A percentile compares a stretch with the other conserved stretches of the same genome.
These are phyloP conservation scores for Penicillium coffeae DNA, from an alignment of 495 filamentous ascomycete genomes.

Conservation along the genomic window DNA sequence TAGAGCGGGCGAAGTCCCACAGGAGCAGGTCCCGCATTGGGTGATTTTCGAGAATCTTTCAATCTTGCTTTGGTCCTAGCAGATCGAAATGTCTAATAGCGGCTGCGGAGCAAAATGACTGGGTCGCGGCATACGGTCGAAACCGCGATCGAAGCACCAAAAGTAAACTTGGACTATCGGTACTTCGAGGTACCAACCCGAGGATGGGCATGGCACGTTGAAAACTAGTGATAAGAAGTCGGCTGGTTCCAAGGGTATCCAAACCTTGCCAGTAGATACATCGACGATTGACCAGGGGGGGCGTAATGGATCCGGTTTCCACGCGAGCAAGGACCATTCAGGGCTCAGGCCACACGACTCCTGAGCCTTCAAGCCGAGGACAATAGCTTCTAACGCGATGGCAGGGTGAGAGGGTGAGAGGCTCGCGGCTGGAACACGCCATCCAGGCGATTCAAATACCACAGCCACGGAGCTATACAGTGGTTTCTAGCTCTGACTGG, in stretches of 20 bases:
- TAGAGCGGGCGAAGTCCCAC: not conserved
- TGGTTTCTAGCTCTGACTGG: not conserved
- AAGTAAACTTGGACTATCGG: not conserved
- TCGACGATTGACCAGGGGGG: conserved; percentile 4
- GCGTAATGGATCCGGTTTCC: conserved; percentile 22
- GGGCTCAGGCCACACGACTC: conserved; percentile 13
- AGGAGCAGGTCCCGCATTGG: conserved; percentile 18
- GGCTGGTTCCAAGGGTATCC: not conserved
- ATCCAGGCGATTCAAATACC: not conserved
- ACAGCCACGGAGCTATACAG: not conserved
- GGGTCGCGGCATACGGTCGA: conserved; percentile 26
- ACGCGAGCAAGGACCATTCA: conserved; percentile 24
- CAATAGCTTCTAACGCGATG: not conserved
- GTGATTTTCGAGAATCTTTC: conserved; percentile 18
- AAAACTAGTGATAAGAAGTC: not conserved
- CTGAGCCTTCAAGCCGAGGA: not conserved
- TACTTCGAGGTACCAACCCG: not conserved
- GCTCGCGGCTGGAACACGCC: not conserved
- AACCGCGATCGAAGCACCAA: conserved; percentile 15
- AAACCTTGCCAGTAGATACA: conserved; percentile 6
- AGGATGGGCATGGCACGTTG: not conserved
- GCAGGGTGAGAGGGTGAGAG: not conserved
- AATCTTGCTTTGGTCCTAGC: conserved; percentile 4
- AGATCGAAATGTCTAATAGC: conserved; percentile 14
- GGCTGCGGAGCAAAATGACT: conserved; percentile 27